phyloP scores from a whole-genome alignment of 176 grass and related monocot species.

The Oryza rufipogon region DNA sequence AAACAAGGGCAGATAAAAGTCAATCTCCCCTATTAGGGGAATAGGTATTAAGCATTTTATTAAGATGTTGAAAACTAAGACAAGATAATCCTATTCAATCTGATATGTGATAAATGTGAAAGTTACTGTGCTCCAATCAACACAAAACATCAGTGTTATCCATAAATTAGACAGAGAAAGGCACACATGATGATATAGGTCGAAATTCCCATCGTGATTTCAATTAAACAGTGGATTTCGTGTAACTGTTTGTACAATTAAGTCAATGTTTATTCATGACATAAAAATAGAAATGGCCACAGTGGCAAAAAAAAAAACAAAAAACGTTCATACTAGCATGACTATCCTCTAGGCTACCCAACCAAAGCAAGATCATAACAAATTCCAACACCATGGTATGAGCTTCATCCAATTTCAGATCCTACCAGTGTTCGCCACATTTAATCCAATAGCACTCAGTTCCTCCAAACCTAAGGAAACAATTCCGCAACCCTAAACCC shows the following conservation, averaged over 20 bases:
- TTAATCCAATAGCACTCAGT: slow-evolving; percentile 36
- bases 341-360: background rate
- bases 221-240: slow-evolving; percentile 15
- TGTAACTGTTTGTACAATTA: slow-evolving; percentile 4
- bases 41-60: background rate
- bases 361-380: slow-evolving; percentile 20
- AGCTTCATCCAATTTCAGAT: slow-evolving; percentile 51
- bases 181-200: slow-evolving; percentile 16
- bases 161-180: slow-evolving; percentile 35
- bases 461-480: background rate
- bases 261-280: slow-evolving; percentile 9
- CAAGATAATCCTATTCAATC: slow-evolving; percentile 11
- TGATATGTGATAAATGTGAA: background rate
- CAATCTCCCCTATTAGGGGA: background rate
- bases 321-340: slow-evolving; percentile 14
- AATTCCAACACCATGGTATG: slow-evolving; percentile 14
- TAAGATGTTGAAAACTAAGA: slow-evolving; percentile 16
- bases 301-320: background rate
- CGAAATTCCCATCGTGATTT: slow-evolving; percentile 22
- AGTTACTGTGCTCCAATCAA: background rate
- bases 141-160: background rate
- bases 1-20: slow-evolving; percentile 24
- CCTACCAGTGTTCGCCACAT: slow-evolving; percentile 43
- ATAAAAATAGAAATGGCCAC: slow-evolving; percentile 23
- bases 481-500: slow-evolving; percentile 57